Base-by-base conservation (phyloP, 495 filamentous ascomycete species). In the Cetradonia linearis region DNA sequence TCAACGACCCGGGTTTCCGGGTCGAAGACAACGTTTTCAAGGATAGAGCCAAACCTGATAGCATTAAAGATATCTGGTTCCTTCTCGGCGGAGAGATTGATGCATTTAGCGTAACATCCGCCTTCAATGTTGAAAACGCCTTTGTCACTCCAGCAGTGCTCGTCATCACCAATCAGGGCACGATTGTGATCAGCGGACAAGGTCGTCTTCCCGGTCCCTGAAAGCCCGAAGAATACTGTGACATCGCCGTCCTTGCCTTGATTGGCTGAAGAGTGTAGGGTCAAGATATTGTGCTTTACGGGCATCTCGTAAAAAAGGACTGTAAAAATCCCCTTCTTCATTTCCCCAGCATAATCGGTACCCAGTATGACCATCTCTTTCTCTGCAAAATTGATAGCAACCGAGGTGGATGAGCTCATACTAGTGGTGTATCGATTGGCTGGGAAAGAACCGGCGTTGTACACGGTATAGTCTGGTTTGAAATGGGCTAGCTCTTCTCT, bases 251-350 rank as follows among this genome's bases (percentile, higher is more conserved):
- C 77, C 73, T 85, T 80, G 70, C 89, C 90, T 74, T 95, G 83
- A 74, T 95, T 95, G 66, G 88, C 89, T 25, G 91, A 95, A 13
- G 91, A 95, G 78, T 95, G 93, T 56, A 98, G 85, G 54, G 93
- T 98, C 53, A 98, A 79, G 64, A 98, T 91, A 75, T 97, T 95
- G 83, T 98, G 93, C 82, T 95, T 96, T 62, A 98, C 86, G 57
- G 93, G 93, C 88, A 96, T 96, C 80, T 98, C 93, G 79, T 97
- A 98, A 82, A 96, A 98, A 67, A 98, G 82, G 62, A 98, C 89
- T 55, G 93, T 98, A 83, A 98, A 97, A 76, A 98, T 81, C 72
- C 93, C 94, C 84, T 97, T 97, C 84, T 97, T 98, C 93, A 98
- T 98, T 82, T 96, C 92, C 68, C 93, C 93, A 62, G 93, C 93